Percentiles rank a stretch among this genome's conserved stretches.
phyloP scores from a whole-genome alignment of 768 basidiomycete species.

The Mycena kentingensis region DNA sequence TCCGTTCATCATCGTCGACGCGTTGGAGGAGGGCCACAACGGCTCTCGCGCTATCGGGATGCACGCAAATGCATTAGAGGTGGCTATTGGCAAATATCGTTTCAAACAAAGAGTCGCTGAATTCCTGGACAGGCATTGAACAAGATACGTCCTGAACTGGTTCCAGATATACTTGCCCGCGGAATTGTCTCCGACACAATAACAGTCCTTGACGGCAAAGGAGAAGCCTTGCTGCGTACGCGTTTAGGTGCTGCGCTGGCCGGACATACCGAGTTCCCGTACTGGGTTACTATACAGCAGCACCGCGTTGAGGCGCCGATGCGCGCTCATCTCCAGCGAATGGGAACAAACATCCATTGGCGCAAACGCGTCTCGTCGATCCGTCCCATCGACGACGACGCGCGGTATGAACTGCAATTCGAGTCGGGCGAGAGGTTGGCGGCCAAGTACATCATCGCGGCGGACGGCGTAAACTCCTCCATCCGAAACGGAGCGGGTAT shows the following conservation, averaged over 20 bases:
- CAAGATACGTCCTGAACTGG: not conserved
- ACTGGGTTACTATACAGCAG: slow-evolving; percentile 36
- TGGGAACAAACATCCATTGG: not conserved
- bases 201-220: not conserved
- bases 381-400: slow-evolving; percentile 27
- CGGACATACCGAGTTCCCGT: slow-evolving; percentile 36
- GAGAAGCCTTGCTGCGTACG: not conserved
- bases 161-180: not conserved
- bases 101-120: too few species aligned
- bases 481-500: slow-evolving; percentile 26
- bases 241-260: slow-evolving; percentile 27
- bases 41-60: slow-evolving; percentile 41
- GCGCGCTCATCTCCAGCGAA: not conserved
- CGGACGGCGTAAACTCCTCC: slow-evolving; percentile 42
- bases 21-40: slow-evolving; percentile 30
- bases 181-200: not conserved
- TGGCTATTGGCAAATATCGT: slow-evolving; percentile 10
- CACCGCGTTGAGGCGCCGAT: slow-evolving; percentile 29
- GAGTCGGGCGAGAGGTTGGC: slow-evolving; percentile 38
- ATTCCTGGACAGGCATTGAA: not conserved
- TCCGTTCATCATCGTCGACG: slow-evolving; percentile 36
- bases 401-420: slow-evolving; percentile 22
- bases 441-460: slow-evolving; percentile 42
- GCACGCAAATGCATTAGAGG: slow-evolving; percentile 47
- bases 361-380: not conserved